phyloP scores from a whole-genome alignment of 192 early-diverging fungal species.

The Spinellus fusiger region DNA sequence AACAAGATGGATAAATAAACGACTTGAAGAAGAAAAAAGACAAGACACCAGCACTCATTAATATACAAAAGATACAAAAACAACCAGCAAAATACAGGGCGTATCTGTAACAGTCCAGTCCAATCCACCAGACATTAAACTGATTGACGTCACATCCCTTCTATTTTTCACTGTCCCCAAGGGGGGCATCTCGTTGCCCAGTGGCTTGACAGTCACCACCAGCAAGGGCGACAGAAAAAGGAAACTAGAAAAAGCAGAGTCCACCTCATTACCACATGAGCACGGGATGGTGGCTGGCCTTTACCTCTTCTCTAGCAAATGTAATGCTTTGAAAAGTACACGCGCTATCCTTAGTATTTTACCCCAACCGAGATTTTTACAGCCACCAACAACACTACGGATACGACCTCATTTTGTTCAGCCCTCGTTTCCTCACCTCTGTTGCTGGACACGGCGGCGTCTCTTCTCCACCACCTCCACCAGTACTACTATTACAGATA shows the following conservation, averaged over 20 bases:
- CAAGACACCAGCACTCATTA: too few species aligned
- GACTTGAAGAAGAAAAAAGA: too few species aligned
- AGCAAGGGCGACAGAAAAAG: neutral
- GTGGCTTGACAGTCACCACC: neutral
- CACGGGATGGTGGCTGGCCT: neutral
- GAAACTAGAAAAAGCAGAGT: neutral
- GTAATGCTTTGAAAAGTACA: neutral
- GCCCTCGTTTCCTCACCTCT: neutral
- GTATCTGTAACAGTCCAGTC: too few species aligned
- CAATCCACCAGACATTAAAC: too few species aligned
- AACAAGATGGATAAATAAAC: too few species aligned
- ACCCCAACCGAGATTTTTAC: neutral
- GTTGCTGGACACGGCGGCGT: neutral
- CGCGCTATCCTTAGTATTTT: neutral
- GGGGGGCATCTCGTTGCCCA: neutral
- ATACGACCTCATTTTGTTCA: neutral
- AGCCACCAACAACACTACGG: neutral
- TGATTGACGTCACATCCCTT: too few species aligned
- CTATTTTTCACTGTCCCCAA: too few species aligned
- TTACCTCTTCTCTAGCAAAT: neutral
- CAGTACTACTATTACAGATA: neutral
- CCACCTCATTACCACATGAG: neutral
- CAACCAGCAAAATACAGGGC: too few species aligned
- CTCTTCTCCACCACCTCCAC: neutral
- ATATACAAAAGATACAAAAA: too few species aligned